Evolutionary conservation across 2,329 filamentous ascomycete species (phyloP).

Genomic region (Microcera coccophila): DNA sequence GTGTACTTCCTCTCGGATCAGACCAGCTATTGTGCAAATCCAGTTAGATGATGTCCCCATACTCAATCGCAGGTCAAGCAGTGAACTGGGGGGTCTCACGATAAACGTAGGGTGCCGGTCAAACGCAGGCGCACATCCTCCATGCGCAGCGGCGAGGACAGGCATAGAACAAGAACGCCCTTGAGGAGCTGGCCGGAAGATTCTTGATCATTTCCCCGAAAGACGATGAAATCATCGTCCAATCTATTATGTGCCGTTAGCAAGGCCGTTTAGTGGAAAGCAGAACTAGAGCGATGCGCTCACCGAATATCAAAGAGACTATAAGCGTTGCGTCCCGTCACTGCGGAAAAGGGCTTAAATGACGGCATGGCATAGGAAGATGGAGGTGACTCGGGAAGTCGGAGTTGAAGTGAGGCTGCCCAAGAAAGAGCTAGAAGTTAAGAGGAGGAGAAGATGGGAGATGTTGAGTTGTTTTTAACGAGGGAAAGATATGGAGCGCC

Average conservation of each 20-base stretch:
- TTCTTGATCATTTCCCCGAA: constrained; percentile 71
- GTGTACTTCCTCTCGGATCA: constrained; percentile 51
- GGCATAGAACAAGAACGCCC: constrained; percentile 69
- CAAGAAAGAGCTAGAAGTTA: constrained; percentile 4
- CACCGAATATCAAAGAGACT: constrained; percentile 59
- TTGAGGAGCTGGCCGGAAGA: constrained; percentile 71
- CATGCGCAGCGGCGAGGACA: constrained; percentile 64
- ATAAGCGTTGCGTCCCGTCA: constrained; percentile 48
- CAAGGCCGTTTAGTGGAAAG: not conserved
- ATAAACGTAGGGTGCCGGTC: constrained; percentile 61
- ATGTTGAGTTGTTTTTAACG: constrained; percentile 25
- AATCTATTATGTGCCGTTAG: constrained; percentile 47
- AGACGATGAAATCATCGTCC: constrained; percentile 74
- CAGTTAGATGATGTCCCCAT: constrained; percentile 14
- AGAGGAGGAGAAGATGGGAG: constrained; percentile 22
- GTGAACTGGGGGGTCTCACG: constrained; percentile 51
- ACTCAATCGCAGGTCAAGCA: no score
- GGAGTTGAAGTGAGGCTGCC: no score
- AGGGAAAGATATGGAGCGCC: no score
- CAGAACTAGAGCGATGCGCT: constrained; percentile 20
- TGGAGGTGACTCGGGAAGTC: constrained; percentile 5
- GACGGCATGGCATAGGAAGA: constrained; percentile 46
- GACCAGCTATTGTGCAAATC: constrained; percentile 41
- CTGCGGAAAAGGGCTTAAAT: constrained; percentile 53
- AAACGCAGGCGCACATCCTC: constrained; percentile 71